phyloP scores from a whole-genome alignment of 176 grass and related monocot species.

The Oryza meridionalis region DNA sequence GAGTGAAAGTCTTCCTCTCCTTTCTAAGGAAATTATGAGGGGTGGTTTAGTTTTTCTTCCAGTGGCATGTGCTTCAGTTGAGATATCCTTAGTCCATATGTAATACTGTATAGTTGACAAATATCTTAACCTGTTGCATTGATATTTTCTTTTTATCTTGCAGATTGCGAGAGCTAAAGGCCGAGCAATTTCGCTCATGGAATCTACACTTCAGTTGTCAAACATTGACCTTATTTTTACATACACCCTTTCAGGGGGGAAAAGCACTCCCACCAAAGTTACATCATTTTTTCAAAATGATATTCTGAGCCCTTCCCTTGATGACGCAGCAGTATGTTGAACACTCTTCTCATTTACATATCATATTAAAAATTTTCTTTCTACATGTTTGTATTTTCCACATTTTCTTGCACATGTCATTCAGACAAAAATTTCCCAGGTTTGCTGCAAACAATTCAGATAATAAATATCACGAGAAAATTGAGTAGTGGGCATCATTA shows the following conservation, averaged over 20 bases:
- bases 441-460: slow-evolving; percentile 4
- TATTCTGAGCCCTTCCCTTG: slow-evolving; percentile 76
- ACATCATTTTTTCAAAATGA: slow-evolving; percentile 83
- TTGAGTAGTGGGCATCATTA: neutral
- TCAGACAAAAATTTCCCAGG: slow-evolving; percentile 3
- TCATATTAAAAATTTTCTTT: slow-evolving; percentile 12
- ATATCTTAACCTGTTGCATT: neutral
- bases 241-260: slow-evolving; percentile 72
- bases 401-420: slow-evolving; percentile 10
- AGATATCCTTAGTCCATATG: neutral
- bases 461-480: neutral
- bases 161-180: slow-evolving; percentile 91
- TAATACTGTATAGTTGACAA: neutral
- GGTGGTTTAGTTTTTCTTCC: slow-evolving; percentile 22
- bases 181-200: slow-evolving; percentile 74
- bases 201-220: slow-evolving; percentile 84
- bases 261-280: slow-evolving; percentile 47
- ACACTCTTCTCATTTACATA: slow-evolving; percentile 7
- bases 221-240: slow-evolving; percentile 90
- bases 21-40: slow-evolving; percentile 2
- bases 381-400: slow-evolving; percentile 31
- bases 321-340: slow-evolving; percentile 64
- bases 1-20: neutral
- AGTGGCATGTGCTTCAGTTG: neutral
- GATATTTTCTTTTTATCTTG: slow-evolving; percentile 23